phyloP scores from a whole-genome alignment of 768 basidiomycete genomes.

The Russula griseocarnosa region DNA sequence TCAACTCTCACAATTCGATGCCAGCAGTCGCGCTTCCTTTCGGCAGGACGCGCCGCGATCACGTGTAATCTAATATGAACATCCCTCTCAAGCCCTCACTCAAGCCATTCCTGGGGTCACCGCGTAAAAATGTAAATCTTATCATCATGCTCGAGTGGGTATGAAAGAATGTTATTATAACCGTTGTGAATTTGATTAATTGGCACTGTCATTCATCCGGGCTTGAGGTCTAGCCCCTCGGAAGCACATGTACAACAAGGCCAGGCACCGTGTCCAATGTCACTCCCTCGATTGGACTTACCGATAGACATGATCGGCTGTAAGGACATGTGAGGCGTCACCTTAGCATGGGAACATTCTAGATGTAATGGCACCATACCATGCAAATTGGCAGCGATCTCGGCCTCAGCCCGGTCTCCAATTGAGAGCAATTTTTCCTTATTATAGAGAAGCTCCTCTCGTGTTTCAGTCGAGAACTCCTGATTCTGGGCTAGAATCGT shows the following conservation, averaged over 20 bases:
- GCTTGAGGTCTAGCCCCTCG: background rate
- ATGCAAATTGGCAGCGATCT: slow-evolving; percentile 92
- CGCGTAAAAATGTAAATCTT: background rate
- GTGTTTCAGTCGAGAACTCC: slow-evolving; percentile 95
- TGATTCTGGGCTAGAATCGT: slow-evolving; percentile 79
- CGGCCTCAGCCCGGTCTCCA: slow-evolving; percentile 94
- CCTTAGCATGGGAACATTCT: slow-evolving; percentile 27
- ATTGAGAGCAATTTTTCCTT: slow-evolving; percentile 98
- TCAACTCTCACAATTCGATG: too few relatives aligned
- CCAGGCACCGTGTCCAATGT: background rate
- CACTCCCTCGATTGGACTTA: slow-evolving; percentile 37
- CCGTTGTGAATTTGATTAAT: background rate
- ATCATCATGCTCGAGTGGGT: background rate
- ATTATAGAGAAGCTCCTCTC: slow-evolving; percentile 98
- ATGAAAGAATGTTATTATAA: slow-evolving; percentile 10
- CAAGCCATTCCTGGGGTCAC: background rate
- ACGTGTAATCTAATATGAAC: slow-evolving; percentile 6
- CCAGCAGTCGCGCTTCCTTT: too few relatives aligned
- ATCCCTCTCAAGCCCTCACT: background rate
- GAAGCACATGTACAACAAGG: background rate
- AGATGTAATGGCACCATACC: slow-evolving; percentile 41
- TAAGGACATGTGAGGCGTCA: slow-evolving; percentile 43
- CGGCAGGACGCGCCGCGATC: slow-evolving; percentile 17
- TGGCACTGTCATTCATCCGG: slow-evolving; percentile 1
- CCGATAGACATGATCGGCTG: slow-evolving; percentile 87